Conservation (phyloP, 1,284 basidiomycete genomes). For the Cutaneotrichosporon cyanovorans region DNA sequence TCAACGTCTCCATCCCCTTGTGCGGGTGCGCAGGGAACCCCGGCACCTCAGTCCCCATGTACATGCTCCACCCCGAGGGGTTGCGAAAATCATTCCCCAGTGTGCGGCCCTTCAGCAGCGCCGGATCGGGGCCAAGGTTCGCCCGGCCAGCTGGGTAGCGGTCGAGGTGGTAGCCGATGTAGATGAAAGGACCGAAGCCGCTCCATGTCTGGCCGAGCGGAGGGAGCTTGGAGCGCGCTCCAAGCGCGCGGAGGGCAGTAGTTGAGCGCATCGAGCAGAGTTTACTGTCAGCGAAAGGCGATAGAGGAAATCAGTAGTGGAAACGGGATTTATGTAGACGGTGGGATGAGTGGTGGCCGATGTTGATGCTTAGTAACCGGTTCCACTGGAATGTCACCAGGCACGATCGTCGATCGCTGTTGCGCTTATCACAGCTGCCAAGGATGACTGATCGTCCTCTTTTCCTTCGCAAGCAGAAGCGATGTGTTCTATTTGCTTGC, state of each 20-base stretch:
- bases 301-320: too few relatives aligned
- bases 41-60: slow-evolving; percentile 9
- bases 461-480: too few relatives aligned
- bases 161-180: slow-evolving; percentile 11
- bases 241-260: neutral
- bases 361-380: too few relatives aligned
- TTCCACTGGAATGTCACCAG: too few relatives aligned
- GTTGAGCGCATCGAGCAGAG: neutral
- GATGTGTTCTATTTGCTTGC: too few relatives aligned
- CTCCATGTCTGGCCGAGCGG: slow-evolving; percentile 1
- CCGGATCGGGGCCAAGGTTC: slow-evolving; percentile 3
- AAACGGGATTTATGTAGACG: too few relatives aligned
- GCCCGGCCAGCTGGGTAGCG: slow-evolving; percentile 6
- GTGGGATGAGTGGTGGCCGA: too few relatives aligned
- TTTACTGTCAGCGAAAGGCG: too few relatives aligned
- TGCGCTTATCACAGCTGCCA: too few relatives aligned
- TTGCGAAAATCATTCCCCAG: slow-evolving; percentile 10
- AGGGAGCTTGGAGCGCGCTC: neutral
- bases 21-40: slow-evolving; percentile 18
- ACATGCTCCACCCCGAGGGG: slow-evolving; percentile 14
- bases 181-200: slow-evolving; percentile 14
- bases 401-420: too few relatives aligned
- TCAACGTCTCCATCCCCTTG: slow-evolving; percentile 12
- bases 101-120: slow-evolving; percentile 8
- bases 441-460: too few relatives aligned